Evolutionary conservation across 1,284 basidiomycete species (phyloP).

Genomic region (Coniferiporia sulphurascens): DNA sequence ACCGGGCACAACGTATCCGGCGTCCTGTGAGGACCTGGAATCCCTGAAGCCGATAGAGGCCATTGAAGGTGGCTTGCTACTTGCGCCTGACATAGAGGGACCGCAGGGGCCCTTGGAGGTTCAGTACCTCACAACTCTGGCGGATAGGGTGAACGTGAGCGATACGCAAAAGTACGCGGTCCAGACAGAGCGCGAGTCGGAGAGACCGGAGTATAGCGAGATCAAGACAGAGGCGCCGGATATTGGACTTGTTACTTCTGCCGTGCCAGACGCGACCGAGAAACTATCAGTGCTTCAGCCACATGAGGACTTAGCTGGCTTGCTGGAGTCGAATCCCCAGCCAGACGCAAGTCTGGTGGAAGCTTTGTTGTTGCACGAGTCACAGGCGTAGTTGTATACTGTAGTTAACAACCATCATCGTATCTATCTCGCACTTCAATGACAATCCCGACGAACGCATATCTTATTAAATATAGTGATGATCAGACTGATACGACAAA

Average conservation of each 20-base stretch:
- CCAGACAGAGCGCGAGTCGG: neutral
- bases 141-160: neutral
- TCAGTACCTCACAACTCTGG: slow-evolving; percentile 2
- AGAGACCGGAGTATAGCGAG: neutral
- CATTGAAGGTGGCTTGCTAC: slow-evolving; percentile 3
- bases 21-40: slow-evolving; percentile 3
- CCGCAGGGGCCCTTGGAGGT: slow-evolving; percentile 11
- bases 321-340: neutral
- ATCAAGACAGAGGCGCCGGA: neutral
- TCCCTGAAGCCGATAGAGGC: slow-evolving; percentile 1
- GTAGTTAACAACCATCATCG: too few relatives aligned
- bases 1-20: neutral
- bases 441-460: too few relatives aligned
- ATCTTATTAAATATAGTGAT: too few relatives aligned
- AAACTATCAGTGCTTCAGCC: neutral
- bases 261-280: neutral
- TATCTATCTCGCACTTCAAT: too few relatives aligned
- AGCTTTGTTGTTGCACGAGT: too few relatives aligned
- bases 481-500: too few relatives aligned
- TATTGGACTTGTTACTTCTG: neutral
- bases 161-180: neutral
- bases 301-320: neutral
- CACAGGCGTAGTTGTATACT: too few relatives aligned
- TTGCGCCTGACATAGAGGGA: slow-evolving; percentile 10
- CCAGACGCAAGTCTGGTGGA: neutral